Evolutionary conservation across 768 basidiomycete genomes (phyloP).

Genomic region (Mycena galopus): DNA sequence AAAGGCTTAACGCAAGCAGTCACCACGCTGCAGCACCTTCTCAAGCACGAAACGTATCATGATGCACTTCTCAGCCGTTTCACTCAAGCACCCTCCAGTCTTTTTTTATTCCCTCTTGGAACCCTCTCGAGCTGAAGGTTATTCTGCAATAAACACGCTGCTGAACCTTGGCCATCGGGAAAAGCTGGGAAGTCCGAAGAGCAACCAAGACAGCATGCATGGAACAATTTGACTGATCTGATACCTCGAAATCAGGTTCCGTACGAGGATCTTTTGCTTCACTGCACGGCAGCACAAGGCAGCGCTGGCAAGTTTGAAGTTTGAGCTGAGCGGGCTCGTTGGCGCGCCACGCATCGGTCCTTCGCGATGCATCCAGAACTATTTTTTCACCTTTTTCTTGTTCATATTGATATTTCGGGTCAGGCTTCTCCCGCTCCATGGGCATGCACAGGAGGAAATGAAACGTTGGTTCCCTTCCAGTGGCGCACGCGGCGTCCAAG

Average conservation of each 20-base stretch:
- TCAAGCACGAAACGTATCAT: background rate
- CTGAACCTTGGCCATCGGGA: too few relatives aligned
- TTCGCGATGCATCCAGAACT: background rate
- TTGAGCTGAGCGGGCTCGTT: background rate
- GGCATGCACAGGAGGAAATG: background rate
- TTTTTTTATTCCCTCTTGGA: too few relatives aligned
- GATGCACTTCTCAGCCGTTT: background rate
- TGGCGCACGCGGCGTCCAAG: background rate
- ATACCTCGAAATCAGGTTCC: conserved; percentile 9
- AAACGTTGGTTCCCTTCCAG: too few relatives aligned
- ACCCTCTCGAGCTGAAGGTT: too few relatives aligned
- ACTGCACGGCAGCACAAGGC: background rate
- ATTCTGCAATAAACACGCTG: background rate
- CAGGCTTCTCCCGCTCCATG: background rate
- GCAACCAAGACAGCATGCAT: background rate
- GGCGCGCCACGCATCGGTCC: too few relatives aligned
- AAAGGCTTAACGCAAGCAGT: background rate
- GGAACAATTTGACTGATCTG: conserved; percentile 3
- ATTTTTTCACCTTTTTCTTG: background rate
- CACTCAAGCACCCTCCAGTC: background rate
- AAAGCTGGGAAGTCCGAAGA: too few relatives aligned
- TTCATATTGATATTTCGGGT: background rate
- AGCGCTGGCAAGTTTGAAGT: background rate
- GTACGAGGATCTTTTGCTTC: background rate
- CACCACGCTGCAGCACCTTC: background rate